phyloP scores from a whole-genome alignment of 768 basidiomycete species.

The Solioccasus polychromus region DNA sequence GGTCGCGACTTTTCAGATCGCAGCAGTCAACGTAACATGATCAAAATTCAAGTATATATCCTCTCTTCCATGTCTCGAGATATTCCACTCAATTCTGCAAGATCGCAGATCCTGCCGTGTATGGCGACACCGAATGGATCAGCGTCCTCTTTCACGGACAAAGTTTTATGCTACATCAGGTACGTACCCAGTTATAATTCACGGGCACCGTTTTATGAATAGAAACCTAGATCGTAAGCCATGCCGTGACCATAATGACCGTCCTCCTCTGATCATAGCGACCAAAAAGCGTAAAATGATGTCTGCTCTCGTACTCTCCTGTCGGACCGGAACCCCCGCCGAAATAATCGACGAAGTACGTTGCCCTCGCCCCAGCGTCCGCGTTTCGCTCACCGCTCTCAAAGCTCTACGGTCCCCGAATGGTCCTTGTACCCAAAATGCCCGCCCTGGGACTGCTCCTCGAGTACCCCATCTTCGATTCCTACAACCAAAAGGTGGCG shows the following conservation, averaged over 20 bases:
- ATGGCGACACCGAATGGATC: slow-evolving; percentile 93
- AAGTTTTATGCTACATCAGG: slow-evolving; percentile 99
- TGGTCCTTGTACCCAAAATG: slow-evolving; percentile 90
- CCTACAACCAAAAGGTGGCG: slow-evolving; percentile 64
- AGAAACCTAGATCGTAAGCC: slow-evolving; percentile 30
- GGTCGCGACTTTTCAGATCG: slow-evolving; percentile 80
- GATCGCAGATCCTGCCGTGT: slow-evolving; percentile 84
- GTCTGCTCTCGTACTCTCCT: slow-evolving; percentile 73
- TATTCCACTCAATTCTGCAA: slow-evolving; percentile 24
- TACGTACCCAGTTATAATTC: slow-evolving; percentile 34
- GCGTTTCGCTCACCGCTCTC: background rate
- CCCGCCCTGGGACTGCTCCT: slow-evolving; percentile 91
- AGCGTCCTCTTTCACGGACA: slow-evolving; percentile 93
- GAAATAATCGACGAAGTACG: slow-evolving; percentile 70
- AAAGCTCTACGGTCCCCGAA: slow-evolving; percentile 76
- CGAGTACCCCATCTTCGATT: slow-evolving; percentile 80
- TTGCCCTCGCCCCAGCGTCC: background rate
- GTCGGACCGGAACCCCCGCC: slow-evolving; percentile 72
- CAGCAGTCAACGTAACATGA: slow-evolving; percentile 85
- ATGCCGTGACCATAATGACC: background rate
- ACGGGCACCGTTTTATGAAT: slow-evolving; percentile 14
- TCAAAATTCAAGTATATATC: slow-evolving; percentile 68
- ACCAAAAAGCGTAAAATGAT: slow-evolving; percentile 91
- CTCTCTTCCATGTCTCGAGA: too few species aligned
- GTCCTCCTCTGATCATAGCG: slow-evolving; percentile 10